Percentiles rank a stretch among this genome's conserved stretches.
Conservation (phyloP, 495 filamentous ascomycete species). For the Penicillium bovifimosum region DNA sequence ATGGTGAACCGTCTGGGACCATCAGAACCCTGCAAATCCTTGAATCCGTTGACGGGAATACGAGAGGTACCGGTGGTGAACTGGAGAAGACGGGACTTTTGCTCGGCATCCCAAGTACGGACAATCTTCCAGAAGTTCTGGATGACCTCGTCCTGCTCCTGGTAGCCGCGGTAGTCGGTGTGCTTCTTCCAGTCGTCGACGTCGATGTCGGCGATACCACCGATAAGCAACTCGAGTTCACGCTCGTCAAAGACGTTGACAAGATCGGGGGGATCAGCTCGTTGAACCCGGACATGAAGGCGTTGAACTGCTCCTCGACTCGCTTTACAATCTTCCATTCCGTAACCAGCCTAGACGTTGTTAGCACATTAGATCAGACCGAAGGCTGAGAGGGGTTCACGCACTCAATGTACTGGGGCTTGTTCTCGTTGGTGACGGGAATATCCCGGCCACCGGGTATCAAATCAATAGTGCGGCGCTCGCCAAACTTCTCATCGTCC, state of each 20-base stretch:
- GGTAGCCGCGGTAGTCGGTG: conserved; percentile 99
- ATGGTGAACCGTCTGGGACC: conserved; percentile 95
- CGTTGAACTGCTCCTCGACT: conserved; percentile 95
- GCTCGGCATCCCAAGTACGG: conserved; percentile 93
- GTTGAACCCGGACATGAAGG: conserved; percentile 95
- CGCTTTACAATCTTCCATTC: conserved; percentile 99
- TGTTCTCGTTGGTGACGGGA: conserved; percentile 94
- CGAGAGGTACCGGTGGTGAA: conserved; percentile 96
- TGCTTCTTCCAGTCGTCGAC: conserved; percentile 99
- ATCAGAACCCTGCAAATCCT: conserved; percentile 96
- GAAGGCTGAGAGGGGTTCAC: conserved; percentile 17
- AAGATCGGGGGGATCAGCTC: conserved; percentile 95
- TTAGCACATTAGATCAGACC: not conserved
- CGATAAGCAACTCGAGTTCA: conserved; percentile 92
- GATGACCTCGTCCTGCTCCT: conserved; percentile 93
- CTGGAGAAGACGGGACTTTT: conserved; percentile 92
- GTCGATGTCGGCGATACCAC: conserved; percentile 98
- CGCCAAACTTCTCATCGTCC: conserved; percentile 95
- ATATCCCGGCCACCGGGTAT: conserved; percentile 88
- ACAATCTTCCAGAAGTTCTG: conserved; percentile 99
- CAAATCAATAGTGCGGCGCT: conserved; percentile 84
- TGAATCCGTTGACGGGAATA: conserved; percentile 99
- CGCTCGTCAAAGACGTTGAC: conserved; percentile 99
- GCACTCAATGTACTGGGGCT: conserved; percentile 89
- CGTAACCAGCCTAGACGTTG: conserved; percentile 65